Evolutionary conservation across 139 green algal species (phyloP), one percentile per base, ranked within the genome.

Genomic region (Chlamydomonas schloesseri): DNA sequence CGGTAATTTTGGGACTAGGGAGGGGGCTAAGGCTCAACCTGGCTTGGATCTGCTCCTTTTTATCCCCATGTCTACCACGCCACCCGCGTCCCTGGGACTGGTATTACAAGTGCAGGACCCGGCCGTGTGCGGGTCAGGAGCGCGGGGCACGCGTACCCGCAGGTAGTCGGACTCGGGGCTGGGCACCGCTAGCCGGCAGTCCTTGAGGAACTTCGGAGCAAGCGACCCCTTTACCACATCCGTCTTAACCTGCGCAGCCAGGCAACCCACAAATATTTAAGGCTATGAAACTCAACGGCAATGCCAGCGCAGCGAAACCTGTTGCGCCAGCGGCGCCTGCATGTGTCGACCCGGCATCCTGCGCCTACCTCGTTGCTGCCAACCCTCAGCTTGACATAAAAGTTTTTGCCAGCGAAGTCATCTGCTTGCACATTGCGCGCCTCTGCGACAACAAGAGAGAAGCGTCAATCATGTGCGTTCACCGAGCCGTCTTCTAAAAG

Each of bases 121-220:
- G n/a, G n/a, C n/a, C n/a, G n/a, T n/a, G n/a, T n/a, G n/a, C n/a
- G n/a, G n/a, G n/a, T n/a, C n/a, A n/a, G n/a, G n/a, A n/a, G n/a
- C n/a, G 72, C 26, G 5, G 29, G 73, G 29, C 21, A 11, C 21
- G 18, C 82, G 20, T 76, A 92, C 88, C 84, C 68, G 65, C 23
- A 92, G 36, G 24, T 34, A 29, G 46, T 89, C 88, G 24, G 29
- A 86, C 29, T 83, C 79, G 14, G 84, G 88, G 29, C 10, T 47
- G 18, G 69, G 67, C 0, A 92, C 84, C 11, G 68, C 36, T 20
- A 92, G 53, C 6, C 88, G 73, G 57, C 88, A 72, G 68, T 92
- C 88, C 58, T 89, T 92, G 0, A 92, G 80, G 73, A 92, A 92
- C 68, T 92, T 92, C 34, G 88, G 88, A 36, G 81, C 34, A 13